Base-by-base conservation (phyloP, 352 stramenopile genomes). In the Pythium apleroticum region DNA sequence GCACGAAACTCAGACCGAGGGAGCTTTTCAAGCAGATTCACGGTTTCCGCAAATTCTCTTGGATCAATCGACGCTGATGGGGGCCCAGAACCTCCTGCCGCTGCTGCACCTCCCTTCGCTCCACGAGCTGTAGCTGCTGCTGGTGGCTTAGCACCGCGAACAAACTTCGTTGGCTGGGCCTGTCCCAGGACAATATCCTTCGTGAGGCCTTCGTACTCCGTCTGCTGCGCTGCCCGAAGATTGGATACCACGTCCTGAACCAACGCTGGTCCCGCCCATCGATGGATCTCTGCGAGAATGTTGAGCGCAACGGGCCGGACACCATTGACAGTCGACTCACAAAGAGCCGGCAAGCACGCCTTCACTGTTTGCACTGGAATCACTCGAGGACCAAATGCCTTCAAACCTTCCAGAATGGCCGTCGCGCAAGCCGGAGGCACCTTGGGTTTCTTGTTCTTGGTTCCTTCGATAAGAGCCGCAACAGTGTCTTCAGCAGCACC, bases 361-460 rank as follows among this genome's bases (percentile, higher is more conserved):
- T 93, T 94, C n/a, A 96, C 75, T 0, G 74, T 68, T 64, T 81
- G 77, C 11, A 96, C 37, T 5, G 88, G 82, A 11, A 95, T 66
- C 8, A 93, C 74, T 14, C 77, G 78, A 0, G 86, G 86, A n/a
- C 88, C 88, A 52, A 93, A 96, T 8, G 78, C 82, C 59, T 90
- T 89, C 24, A 96, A 73, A 9, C 78, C 74, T 35, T 95, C 86
- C 0, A 95, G 62, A 14, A 88, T 82, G 53, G 71, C 81, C 3
- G 71, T 68, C 0, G 82, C 70, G 78, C 88, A 95, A 0, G 82
- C 85, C 12, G 88, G 85, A 20, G 88, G 86, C 0, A 94, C 86
- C 30, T 96, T 96, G 1, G 86, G 88, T 55, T 96, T 96, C 43
- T 89, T 89, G 65, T 95, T 93, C 43, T 87, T 90, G 3, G 86